These are phyloP conservation scores for Diplodia intermedia DNA, from an alignment of 2,329 filamentous ascomycete species.

Conservation along the genomic window DNA sequence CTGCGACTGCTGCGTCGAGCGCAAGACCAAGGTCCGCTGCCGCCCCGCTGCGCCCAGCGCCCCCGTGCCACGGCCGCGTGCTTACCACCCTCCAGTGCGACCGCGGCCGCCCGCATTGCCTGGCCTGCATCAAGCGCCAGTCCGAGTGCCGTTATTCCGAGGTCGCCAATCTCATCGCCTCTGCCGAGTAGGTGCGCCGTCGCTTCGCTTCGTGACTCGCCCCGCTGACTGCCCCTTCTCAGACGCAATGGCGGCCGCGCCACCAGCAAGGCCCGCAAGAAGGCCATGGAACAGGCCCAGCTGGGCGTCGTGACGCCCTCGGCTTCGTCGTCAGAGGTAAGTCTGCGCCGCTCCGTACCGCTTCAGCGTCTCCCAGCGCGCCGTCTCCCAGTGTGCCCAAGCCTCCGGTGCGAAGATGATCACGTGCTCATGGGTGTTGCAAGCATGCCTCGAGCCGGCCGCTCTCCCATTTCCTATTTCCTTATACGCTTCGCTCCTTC, in stretches of 20 bases:
- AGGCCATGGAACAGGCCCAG: constrained; percentile 26
- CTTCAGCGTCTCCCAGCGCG: neutral
- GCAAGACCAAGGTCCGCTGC: constrained; percentile 73
- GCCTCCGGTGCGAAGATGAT: constrained; percentile 1
- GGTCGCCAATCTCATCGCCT: constrained; percentile 73
- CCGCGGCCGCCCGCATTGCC: constrained; percentile 66
- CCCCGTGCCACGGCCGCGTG: constrained; percentile 5
- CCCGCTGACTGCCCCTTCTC: constrained; percentile 28
- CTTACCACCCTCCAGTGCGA: constrained; percentile 65
- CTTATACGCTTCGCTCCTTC: constrained; percentile 32
- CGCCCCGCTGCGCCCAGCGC: constrained; percentile 38
- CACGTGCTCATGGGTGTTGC: constrained; percentile 30
- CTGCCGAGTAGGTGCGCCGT: constrained; percentile 63
- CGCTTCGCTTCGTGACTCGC: constrained; percentile 23
- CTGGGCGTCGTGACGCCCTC: constrained; percentile 30
- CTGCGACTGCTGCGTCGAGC: constrained; percentile 79
- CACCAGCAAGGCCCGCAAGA: constrained; percentile 29
- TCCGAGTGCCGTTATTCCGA: constrained; percentile 77
- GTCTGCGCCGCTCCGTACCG: neutral
- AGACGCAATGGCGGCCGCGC: constrained; percentile 32
- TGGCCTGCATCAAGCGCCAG: constrained; percentile 74
- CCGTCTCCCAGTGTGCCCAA: constrained; percentile 9
- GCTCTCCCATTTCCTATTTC: constrained; percentile 31
- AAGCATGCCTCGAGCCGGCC: constrained; percentile 30
- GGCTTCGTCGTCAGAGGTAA: constrained; percentile 32